These are phyloP conservation scores for Calonectria montana DNA, from an alignment of 2,329 filamentous ascomycete genomes.

Conservation along the genomic window DNA sequence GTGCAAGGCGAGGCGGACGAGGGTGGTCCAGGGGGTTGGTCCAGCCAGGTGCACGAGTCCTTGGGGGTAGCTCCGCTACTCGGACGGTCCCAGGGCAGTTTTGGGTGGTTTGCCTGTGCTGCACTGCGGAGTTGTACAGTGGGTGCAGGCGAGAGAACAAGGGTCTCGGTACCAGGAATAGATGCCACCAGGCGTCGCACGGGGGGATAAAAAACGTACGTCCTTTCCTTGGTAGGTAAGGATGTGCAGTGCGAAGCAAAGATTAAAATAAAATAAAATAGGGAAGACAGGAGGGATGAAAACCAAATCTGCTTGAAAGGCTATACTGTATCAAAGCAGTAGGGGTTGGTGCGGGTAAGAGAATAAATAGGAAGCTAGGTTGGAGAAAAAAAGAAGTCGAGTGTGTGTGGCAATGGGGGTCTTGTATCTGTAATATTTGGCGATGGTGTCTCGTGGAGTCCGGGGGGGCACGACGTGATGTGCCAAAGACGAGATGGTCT, in stretches of 20 bases:
- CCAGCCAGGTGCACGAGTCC: slow-evolving; percentile 12
- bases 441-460: slow-evolving; percentile 5
- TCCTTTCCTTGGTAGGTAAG: slow-evolving; percentile 3
- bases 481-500: slow-evolving; percentile 12
- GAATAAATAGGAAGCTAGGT: not conserved
- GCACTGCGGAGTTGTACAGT: slow-evolving; percentile 16
- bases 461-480: slow-evolving; percentile 5
- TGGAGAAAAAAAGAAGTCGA: not conserved
- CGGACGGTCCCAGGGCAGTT: slow-evolving; percentile 22
- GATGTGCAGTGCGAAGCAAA: not conserved
- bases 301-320: not conserved
- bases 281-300: no score
- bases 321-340: not conserved
- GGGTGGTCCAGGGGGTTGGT: slow-evolving; percentile 15
- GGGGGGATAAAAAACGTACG: slow-evolving; percentile 2
- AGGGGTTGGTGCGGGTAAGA: not conserved
- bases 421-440: slow-evolving; percentile 9
- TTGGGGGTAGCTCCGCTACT: slow-evolving; percentile 19
- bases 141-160: not conserved
- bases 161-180: not conserved
- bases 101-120: slow-evolving; percentile 15
- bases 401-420: not conserved
- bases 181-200: not conserved
- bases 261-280: not conserved
- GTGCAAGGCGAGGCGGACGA: not conserved